Evolutionary conservation across 2,329 filamentous ascomycete genomes (phyloP), one percentile per base, ranked within the genome.

Genomic region (Fusarium floridanum): DNA sequence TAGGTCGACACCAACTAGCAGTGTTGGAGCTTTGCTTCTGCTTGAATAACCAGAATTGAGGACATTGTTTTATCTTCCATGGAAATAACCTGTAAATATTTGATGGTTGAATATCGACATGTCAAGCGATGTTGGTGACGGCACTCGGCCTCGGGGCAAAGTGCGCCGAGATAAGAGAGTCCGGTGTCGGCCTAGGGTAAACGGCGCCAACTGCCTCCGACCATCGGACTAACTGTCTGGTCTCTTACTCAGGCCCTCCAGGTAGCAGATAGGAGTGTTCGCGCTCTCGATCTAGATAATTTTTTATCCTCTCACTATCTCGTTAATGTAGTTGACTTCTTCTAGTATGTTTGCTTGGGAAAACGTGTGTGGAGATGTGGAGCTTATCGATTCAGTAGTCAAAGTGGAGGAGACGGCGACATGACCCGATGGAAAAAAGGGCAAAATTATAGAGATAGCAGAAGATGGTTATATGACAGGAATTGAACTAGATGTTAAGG

Each of bases 251-350:
- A 11, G 5, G 45, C 24, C 8, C 45, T 50, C 22, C 1, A n/a
- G 2, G 16, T 2, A 9, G 16, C 5, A 14, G 45, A 50, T 29
- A 3, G 4, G 29, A 29, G 16, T 50, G 2, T 5, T 24, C 14
- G 4, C n/a, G 39, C 11, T 3, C 45, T 50, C 6, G 1, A 22
- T 27, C 8, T 27, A 11, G 5, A 5, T 0, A 5, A 11, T 29
- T 29, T 50, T 6, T 0, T 7, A 17, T 11, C 5, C 5, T 10
- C 9, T 2, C 0, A 2, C 6, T 29, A 29, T 24, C 0, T 24
- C 20, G 7, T 8, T 48, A 6, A 6, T 17, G 17, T 16, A 17
- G 36, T 16, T 37, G n/a, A 5, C 16, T 39, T 39, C 3, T 39
- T 39, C 10, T n/a, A 8, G 8, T 39, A 10, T 4, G 17, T 2